Percentiles rank a stretch among this genome's conserved stretches.
Conservation (phyloP, 495 filamentous ascomycete genomes). For the Pyrenopolyporus hunteri region DNA sequence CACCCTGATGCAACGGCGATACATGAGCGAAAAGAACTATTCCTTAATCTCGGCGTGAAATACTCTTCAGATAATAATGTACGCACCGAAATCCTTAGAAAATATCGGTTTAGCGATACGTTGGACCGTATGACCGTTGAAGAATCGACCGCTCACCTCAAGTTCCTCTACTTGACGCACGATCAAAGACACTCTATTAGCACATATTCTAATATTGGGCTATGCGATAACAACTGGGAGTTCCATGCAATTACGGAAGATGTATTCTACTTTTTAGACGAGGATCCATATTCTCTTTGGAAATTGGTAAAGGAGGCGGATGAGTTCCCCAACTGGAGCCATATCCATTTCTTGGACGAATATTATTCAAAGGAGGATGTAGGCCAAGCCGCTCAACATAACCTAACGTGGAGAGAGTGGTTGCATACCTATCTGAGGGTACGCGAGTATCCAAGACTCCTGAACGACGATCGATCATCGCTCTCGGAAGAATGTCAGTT, state of each 20-base stretch:
- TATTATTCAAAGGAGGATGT: constrained; percentile 25
- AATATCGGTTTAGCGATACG: background rate
- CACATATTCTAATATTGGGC: constrained; percentile 9
- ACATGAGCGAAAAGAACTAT: constrained; percentile 33
- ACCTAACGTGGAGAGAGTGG: constrained; percentile 24
- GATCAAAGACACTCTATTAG: background rate
- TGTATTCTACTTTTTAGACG: too few relatives aligned
- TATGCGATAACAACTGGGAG: constrained; percentile 18
- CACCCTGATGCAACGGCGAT: constrained; percentile 17
- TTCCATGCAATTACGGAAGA: too few relatives aligned
- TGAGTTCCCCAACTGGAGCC: background rate
- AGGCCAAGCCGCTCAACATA: background rate
- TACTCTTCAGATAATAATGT: background rate
- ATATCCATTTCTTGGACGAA: constrained; percentile 27
- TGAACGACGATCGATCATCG: background rate
- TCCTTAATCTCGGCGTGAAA: constrained; percentile 37
- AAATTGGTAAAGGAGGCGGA: constrained; percentile 28
- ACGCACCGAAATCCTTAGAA: constrained; percentile 1
- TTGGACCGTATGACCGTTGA: background rate
- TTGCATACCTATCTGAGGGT: constrained; percentile 7
- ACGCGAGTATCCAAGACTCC: constrained; percentile 6
- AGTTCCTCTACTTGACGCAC: constrained; percentile 44
- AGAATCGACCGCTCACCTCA: constrained; percentile 36
- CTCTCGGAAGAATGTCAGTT: constrained; percentile 39
- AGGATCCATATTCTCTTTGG: too few relatives aligned